Base-by-base conservation (phyloP, 148 eudicot genomes). In the Fagopyrum esculentum region DNA sequence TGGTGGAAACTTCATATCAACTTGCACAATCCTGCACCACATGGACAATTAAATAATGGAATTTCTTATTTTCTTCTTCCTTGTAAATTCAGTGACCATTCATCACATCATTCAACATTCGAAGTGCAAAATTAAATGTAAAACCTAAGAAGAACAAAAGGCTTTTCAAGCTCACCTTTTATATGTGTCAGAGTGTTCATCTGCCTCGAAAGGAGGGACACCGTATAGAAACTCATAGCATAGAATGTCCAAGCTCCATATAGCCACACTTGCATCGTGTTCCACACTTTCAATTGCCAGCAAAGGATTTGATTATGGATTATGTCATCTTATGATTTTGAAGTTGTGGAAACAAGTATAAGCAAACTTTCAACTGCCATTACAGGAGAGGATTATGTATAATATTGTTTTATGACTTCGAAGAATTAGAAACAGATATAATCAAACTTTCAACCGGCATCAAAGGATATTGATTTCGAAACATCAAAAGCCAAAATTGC, bases 141-240 rank as follows among this genome's bases (percentile, higher is more conserved):
- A 48, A 76, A 19, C 1, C 35, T 30, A 30, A 68, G 0, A n/a
- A 12, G 30, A 68, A 0, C 43, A 50, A 51, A 51, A 16, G 13
- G 55, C n/a, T 16, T 51, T 19, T 45, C 16, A 76, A 45, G 6
- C 51, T 79, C 77, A 94, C 98, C 98, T 91, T 79, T 89, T 83
- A 69, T 94, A 94, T 75, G 98, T 94, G 63, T 94, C 98, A 19
- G 97, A 89, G 78, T 94, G 97, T 71, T 94, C 97, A 78, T 90
- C 85, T 52, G 98, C 98, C 82, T 94, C 98, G 75, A 94, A 94
- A 48, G 98, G 98, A 70, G 98, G 98, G 70, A 88, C 84, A 7
- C 97, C 97, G 66, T 94, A 94, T 2, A 94, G 91, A 77, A 94
- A 94, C 81, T 94, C 98, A 48, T 87, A 94, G 83, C 97, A 91